A percentile compares a stretch with the other conserved stretches of the same genome.
Evolutionary conservation across 371 early-diverging fungal species (phyloP).

Genomic region (Actinomortierella wolfii): DNA sequence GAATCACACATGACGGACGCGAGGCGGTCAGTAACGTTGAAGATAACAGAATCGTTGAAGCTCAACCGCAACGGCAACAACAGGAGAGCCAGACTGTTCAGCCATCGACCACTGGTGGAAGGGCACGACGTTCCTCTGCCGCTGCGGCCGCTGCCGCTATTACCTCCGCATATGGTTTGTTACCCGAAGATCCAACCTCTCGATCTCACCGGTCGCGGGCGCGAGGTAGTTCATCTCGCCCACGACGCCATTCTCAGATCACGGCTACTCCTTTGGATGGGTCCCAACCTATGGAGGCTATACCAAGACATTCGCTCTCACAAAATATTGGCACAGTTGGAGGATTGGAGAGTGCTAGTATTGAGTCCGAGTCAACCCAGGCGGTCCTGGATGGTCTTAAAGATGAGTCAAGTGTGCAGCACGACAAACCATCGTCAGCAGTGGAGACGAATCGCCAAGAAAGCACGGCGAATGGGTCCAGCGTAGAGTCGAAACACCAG

Average conservation of each 20-base stretch:
- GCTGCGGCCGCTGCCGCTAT: too few relatives aligned
- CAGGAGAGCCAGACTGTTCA: neutral
- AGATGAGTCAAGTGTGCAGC: slow-evolving; percentile 6
- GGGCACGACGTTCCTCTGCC: too few relatives aligned
- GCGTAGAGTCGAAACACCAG: too few relatives aligned
- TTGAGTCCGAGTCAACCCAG: neutral
- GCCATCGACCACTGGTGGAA: neutral
- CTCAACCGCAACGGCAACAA: neutral
- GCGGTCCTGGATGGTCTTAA: neutral
- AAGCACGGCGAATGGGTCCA: too few relatives aligned
- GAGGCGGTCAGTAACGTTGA: neutral
- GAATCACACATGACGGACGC: neutral
- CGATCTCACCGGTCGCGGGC: too few relatives aligned
- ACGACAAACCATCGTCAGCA: neutral
- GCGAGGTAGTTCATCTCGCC: too few relatives aligned
- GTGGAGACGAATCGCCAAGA: neutral
- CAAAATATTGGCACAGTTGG: neutral
- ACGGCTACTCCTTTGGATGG: too few relatives aligned
- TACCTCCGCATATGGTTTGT: too few relatives aligned
- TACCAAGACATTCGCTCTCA: neutral
- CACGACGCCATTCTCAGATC: too few relatives aligned
- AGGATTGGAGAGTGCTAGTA: neutral
- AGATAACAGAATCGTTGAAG: neutral
- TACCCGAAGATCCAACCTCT: too few relatives aligned
- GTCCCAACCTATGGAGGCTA: neutral